Percentiles rank a stretch among this genome's conserved stretches.
Evolutionary conservation across 2,329 filamentous ascomycete genomes (phyloP).

Genomic region (Phaeosphaeria sp.): DNA sequence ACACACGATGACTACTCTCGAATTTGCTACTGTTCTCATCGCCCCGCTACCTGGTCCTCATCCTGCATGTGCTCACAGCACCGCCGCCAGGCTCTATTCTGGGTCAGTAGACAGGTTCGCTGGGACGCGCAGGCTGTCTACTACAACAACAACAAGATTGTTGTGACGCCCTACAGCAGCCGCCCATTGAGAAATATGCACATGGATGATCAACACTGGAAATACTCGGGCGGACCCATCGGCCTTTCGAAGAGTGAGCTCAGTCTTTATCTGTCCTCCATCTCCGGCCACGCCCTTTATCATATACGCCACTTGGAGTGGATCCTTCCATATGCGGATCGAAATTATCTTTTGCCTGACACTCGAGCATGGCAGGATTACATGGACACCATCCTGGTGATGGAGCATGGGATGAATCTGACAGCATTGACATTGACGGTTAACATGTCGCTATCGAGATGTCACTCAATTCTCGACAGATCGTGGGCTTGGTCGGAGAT

Average conservation of each 20-base stretch:
- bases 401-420: constrained; percentile 14
- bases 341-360: not conserved
- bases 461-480: not conserved
- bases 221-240: not conserved
- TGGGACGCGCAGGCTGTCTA: constrained; percentile 10
- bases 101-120: constrained; percentile 10
- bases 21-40: constrained; percentile 1
- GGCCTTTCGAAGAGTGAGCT: constrained; percentile 6
- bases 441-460: constrained; percentile 6
- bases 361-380: constrained; percentile 12
- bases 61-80: not conserved
- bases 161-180: constrained; percentile 4
- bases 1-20: not conserved
- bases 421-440: constrained; percentile 11
- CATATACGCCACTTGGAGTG: constrained; percentile 18
- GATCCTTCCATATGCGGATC: not conserved
- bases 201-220: not conserved
- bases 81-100: constrained; percentile 5
- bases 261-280: constrained; percentile 13
- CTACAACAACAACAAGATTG: constrained; percentile 8
- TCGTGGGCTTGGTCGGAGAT: constrained; percentile 4
- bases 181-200: not conserved
- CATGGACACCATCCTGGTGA: constrained; percentile 16
- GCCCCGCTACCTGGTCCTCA: not conserved
- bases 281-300: constrained; percentile 8